Evolutionary conservation across 352 stramenopile genomes (phyloP).

Genomic region (Globisporangium solare): DNA sequence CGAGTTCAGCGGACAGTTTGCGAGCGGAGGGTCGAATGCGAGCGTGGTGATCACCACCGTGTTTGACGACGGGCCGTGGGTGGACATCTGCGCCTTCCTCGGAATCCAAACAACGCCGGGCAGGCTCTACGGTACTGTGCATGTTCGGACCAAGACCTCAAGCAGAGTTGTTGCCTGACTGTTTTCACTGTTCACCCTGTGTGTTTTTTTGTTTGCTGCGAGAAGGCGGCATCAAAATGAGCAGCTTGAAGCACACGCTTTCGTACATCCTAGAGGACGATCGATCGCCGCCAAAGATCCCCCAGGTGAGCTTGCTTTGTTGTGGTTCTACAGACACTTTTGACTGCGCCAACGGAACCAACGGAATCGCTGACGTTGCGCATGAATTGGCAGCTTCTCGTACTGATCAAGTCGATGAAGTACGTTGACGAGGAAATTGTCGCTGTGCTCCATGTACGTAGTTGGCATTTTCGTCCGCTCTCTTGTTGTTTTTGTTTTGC

Average conservation of each 20-base stretch:
- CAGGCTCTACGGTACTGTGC: constrained; percentile 53
- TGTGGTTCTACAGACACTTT: not conserved
- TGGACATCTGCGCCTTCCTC: constrained; percentile 71
- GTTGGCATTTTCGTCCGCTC: no score
- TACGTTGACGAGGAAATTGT: constrained; percentile 84
- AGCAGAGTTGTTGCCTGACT: not conserved
- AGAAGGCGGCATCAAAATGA: constrained; percentile 63
- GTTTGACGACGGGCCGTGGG: constrained; percentile 79
- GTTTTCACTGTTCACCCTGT: no score
- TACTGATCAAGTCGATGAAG: constrained; percentile 76
- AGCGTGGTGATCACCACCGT: constrained; percentile 49
- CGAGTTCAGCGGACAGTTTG: constrained; percentile 28
- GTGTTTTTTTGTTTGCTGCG: no score
- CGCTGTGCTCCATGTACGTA: constrained; percentile 62
- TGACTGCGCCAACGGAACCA: no score
- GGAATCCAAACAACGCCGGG: constrained; percentile 40
- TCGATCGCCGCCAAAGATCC: constrained; percentile 46
- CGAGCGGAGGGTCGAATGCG: constrained; percentile 36
- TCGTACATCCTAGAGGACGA: constrained; percentile 58
- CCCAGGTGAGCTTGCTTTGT: constrained; percentile 27
- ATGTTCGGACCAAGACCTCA: not conserved
- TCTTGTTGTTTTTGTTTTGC: no score
- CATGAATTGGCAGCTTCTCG: constrained; percentile 36
- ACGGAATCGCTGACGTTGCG: no score
- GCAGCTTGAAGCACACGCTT: constrained; percentile 53